Evolutionary conservation across 768 basidiomycete genomes (phyloP).

Genomic region (Xanthoconium stramineum): DNA sequence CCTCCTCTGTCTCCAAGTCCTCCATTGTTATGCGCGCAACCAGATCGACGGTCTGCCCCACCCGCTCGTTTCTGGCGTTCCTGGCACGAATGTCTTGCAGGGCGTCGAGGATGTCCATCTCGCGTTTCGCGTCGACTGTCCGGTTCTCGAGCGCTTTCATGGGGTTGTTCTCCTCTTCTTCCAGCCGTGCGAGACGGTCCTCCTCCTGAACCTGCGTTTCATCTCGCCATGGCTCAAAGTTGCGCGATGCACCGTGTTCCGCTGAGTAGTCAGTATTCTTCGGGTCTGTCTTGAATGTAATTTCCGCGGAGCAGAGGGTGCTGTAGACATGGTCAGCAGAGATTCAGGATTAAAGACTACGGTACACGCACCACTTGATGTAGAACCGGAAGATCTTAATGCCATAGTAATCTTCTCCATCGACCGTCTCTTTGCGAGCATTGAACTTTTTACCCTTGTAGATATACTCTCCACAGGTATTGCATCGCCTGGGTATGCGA

Average conservation of each 20-base stretch:
- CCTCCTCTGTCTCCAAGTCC: slow-evolving; percentile 77
- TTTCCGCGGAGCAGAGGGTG: slow-evolving; percentile 94
- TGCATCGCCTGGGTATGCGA: slow-evolving; percentile 65
- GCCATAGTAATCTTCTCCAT: slow-evolving; percentile 95
- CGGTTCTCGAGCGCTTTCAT: slow-evolving; percentile 97
- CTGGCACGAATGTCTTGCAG: slow-evolving; percentile 87
- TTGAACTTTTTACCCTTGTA: slow-evolving; percentile 99
- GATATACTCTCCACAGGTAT: slow-evolving; percentile 97
- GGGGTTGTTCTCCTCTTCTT: slow-evolving; percentile 93
- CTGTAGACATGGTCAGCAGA: slow-evolving; percentile 40
- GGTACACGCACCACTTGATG: slow-evolving; percentile 71
- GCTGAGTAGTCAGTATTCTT: slow-evolving; percentile 93
- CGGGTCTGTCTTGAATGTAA: slow-evolving; percentile 99
- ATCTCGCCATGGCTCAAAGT: slow-evolving; percentile 97
- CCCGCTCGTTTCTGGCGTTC: slow-evolving; percentile 84
- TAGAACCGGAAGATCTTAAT: slow-evolving; percentile 96
- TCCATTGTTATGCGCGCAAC: slow-evolving; percentile 57
- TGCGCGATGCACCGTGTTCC: slow-evolving; percentile 95
- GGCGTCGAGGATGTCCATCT: slow-evolving; percentile 98
- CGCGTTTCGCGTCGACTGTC: slow-evolving; percentile 87
- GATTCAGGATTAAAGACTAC: neutral
- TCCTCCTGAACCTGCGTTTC: slow-evolving; percentile 74
- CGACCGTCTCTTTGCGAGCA: slow-evolving; percentile 96
- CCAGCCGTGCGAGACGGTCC: slow-evolving; percentile 79
- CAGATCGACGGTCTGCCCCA: slow-evolving; percentile 73